Percentiles rank a stretch among this genome's conserved stretches.
phyloP scores from a whole-genome alignment of 129 eudicot genomes.

The Pulicaria dysenterica region DNA sequence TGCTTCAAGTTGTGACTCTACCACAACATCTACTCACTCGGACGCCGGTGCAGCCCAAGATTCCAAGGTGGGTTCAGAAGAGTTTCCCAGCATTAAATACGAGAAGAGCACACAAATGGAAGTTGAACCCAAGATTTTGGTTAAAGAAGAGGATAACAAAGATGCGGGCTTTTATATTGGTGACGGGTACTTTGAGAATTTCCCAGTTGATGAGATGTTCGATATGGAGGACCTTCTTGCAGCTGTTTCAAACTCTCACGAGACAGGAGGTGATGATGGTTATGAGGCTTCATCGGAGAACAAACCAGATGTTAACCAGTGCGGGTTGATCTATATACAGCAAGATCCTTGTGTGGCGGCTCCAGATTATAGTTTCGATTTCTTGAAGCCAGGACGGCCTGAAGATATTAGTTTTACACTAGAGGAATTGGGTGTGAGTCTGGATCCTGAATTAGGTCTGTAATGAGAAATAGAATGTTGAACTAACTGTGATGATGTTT shows the following conservation, averaged over 20 bases:
- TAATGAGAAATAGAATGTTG: slow-evolving; percentile 4
- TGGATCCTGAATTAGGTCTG: slow-evolving; percentile 23
- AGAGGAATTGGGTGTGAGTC: slow-evolving; percentile 45
- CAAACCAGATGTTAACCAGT: neutral
- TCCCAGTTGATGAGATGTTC: slow-evolving; percentile 56
- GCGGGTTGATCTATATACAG: slow-evolving; percentile 4
- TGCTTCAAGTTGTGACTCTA: slow-evolving; percentile 43
- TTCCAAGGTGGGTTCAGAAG: neutral
- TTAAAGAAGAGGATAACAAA: slow-evolving; percentile 20
- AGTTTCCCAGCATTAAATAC: neutral
- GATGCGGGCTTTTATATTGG: slow-evolving; percentile 21
- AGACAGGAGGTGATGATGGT: neutral
- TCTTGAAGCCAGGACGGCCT: slow-evolving; percentile 52
- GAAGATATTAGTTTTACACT: slow-evolving; percentile 49
- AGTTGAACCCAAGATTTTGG: neutral
- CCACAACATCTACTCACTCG: slow-evolving; percentile 34
- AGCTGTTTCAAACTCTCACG: neutral
- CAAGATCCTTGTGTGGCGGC: slow-evolving; percentile 6
- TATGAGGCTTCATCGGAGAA: neutral
- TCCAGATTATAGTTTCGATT: slow-evolving; percentile 47
- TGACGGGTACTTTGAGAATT: slow-evolving; percentile 17
- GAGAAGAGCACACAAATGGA: slow-evolving; percentile 6
- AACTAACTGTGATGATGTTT: slow-evolving; percentile 19
- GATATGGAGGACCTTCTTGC: slow-evolving; percentile 64
- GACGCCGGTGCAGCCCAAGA: slow-evolving; percentile 39